Conservation (phyloP, 768 basidiomycete species). For the Pisolithus albus region DNA sequence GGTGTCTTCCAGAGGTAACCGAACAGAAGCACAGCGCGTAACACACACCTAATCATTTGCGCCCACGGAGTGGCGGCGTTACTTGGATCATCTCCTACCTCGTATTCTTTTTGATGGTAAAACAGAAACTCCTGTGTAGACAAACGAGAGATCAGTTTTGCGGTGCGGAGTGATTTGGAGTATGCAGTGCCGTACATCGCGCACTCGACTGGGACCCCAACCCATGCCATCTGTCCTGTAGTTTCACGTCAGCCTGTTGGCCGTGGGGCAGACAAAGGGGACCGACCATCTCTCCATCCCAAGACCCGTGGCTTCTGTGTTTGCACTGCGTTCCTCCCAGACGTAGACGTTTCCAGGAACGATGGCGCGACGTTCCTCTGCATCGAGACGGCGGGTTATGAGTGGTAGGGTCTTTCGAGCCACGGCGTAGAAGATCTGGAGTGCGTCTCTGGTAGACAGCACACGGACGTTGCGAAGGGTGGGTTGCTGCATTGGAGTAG, state of each 20-base stretch:
- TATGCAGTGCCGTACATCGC: conserved; percentile 30
- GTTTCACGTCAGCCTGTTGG: background rate
- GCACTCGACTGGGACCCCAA: conserved; percentile 76
- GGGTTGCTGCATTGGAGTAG: conserved; percentile 57
- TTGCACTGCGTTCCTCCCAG: conserved; percentile 84
- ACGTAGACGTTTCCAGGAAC: conserved; percentile 76
- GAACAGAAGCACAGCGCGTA: conserved; percentile 6
- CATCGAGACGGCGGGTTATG: conserved; percentile 76
- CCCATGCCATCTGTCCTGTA: conserved; percentile 62
- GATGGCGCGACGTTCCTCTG: conserved; percentile 72
- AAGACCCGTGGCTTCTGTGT: conserved; percentile 72
- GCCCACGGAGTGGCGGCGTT: conserved; percentile 65
- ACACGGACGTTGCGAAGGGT: conserved; percentile 72
- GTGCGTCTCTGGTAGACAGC: conserved; percentile 72
- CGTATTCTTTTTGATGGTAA: conserved; percentile 44
- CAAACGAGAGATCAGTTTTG: conserved; percentile 3
- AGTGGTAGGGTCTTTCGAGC: conserved; percentile 61
- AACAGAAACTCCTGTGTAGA: conserved; percentile 44
- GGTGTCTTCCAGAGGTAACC: conserved; percentile 5
- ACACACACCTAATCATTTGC: conserved; percentile 58
- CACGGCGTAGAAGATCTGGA: conserved; percentile 75
- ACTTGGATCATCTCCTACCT: conserved; percentile 33
- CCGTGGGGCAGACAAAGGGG: background rate
- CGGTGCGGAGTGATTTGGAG: background rate
- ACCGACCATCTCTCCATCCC: conserved; percentile 80